phyloP scores from a whole-genome alignment of 352 stramenopile species.

The Pythium oligandrum region DNA sequence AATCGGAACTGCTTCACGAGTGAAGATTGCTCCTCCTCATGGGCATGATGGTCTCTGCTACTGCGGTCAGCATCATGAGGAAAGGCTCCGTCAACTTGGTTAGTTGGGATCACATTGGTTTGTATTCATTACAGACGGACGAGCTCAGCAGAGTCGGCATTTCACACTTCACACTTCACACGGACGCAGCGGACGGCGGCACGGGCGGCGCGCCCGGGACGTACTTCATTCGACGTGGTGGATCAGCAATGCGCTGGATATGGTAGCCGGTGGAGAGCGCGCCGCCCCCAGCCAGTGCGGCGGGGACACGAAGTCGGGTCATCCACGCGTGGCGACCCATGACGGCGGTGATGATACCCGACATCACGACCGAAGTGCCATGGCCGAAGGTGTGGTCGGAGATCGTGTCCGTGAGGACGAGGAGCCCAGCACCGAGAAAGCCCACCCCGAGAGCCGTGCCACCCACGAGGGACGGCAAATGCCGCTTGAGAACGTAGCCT shows the following conservation, averaged over 20 bases:
- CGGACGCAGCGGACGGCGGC: slow-evolving; percentile 2
- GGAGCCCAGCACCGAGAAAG: slow-evolving; percentile 60
- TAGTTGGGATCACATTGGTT: too few relatives aligned
- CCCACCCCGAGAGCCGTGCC: slow-evolving; percentile 52
- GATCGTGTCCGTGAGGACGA: slow-evolving; percentile 69
- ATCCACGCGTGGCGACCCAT: slow-evolving; percentile 46
- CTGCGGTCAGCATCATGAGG: too few relatives aligned
- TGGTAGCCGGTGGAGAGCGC: slow-evolving; percentile 68
- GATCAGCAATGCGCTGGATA: slow-evolving; percentile 56
- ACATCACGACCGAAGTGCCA: slow-evolving; percentile 65
- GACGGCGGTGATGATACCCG: slow-evolving; percentile 53
- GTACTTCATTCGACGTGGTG: slow-evolving; percentile 50
- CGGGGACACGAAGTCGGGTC: slow-evolving; percentile 36
- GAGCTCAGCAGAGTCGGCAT: background rate
- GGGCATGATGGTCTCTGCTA: too few relatives aligned
- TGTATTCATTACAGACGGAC: too few relatives aligned
- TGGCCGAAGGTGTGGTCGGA: slow-evolving; percentile 68
- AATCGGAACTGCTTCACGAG: too few relatives aligned
- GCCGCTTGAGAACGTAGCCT: slow-evolving; percentile 55
- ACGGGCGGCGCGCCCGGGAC: slow-evolving; percentile 42
- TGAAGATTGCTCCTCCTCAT: too few relatives aligned
- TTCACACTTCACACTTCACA: background rate
- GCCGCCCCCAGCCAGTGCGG: slow-evolving; percentile 39
- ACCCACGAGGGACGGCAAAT: slow-evolving; percentile 62
- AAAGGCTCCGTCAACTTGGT: too few relatives aligned